Base-by-base conservation (phyloP, 2,329 filamentous ascomycete genomes). In the Pseudogymnoascus sp. region DNA sequence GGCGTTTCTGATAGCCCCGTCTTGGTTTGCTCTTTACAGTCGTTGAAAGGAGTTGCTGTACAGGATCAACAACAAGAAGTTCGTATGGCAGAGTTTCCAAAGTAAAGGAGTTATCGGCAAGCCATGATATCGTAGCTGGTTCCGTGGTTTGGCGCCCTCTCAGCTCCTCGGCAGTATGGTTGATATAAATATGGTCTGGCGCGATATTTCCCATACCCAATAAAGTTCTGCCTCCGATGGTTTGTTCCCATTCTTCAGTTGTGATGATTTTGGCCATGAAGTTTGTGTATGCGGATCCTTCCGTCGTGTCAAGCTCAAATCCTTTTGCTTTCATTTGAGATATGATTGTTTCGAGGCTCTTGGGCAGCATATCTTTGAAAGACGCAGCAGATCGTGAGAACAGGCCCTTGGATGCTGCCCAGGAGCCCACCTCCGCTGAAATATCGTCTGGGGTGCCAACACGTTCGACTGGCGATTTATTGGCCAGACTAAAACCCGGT, bases 211-310 rank as follows among this genome's bases (percentile, higher is more conserved):
- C 71, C 9, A 68, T 66, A 20, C 68, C 65, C 58, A 78, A 68
- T 11, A 75, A 58, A 11, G 70, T 70, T 16, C 64, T 68, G 1
- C 75, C 76, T 30, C 70, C 63, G 6, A 58, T 58, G 65, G 62
- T 3, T 77, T 76, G 69, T 65, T 85, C 82, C 74, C 81, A 78
- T 16, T 72, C 71, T 33, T 74, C 70, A 58, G 78, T 79, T 7
- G 73, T 73, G 30, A 75, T 72, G 38, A 80, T 66, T 36, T 70
- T 63, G 22, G 64, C 64, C 30, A 67, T 64, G 59, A 77, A 76
- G 16, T 63, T 63, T 12, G 66, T 71, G 9, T 65, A 43, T 20
- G 37, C 25, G 22, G 57, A 60, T 7, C 50, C 16, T 4, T 35
- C 18, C 11, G 35, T 30, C 6, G 12, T 58, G 18, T 54, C 41